Conservation (phyloP, 2,329 filamentous ascomycete genomes). For the Macrophomina pseudophaseolina region DNA sequence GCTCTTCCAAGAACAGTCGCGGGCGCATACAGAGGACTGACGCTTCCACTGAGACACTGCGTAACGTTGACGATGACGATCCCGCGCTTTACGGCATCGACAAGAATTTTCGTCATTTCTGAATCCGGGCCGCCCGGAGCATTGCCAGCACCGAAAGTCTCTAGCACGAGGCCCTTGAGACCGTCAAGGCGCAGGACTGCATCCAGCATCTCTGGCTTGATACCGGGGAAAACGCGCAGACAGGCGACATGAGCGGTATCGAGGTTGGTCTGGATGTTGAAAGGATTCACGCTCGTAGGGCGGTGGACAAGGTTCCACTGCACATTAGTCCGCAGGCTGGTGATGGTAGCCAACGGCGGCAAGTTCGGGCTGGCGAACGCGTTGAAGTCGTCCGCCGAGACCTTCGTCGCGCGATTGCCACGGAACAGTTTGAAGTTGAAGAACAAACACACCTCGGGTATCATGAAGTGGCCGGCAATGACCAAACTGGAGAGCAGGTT, state of each 20-base stretch:
- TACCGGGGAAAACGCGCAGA: constrained; percentile 87
- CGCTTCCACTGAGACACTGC: constrained; percentile 69
- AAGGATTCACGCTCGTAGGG: constrained; percentile 74
- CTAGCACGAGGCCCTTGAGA: constrained; percentile 80
- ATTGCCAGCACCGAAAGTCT: constrained; percentile 94
- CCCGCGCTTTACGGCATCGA: constrained; percentile 76
- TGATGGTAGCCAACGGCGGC: constrained; percentile 79
- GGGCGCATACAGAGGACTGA: constrained; percentile 49
- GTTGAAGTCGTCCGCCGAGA: constrained; percentile 83
- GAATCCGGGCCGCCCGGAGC: constrained; percentile 82
- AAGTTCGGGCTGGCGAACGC: constrained; percentile 90
- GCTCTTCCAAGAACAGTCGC: constrained; percentile 74
- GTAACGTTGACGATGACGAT: constrained; percentile 90
- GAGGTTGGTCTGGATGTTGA: constrained; percentile 74
- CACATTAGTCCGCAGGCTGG: constrained; percentile 79
- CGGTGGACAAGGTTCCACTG: constrained; percentile 79
- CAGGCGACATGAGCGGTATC: constrained; percentile 90
- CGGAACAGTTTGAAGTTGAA: constrained; percentile 92
- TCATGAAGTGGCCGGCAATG: constrained; percentile 88
- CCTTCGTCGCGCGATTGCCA: constrained; percentile 86
- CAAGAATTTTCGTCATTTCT: constrained; percentile 77
- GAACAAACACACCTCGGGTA: constrained; percentile 91
- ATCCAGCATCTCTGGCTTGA: constrained; percentile 91
- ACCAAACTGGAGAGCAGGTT: constrained; percentile 88
- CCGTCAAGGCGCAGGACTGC: constrained; percentile 78